These are phyloP conservation scores for Hansfordia pulvinata DNA, from an alignment of 2,329 filamentous ascomycete species.

Conservation along the genomic window DNA sequence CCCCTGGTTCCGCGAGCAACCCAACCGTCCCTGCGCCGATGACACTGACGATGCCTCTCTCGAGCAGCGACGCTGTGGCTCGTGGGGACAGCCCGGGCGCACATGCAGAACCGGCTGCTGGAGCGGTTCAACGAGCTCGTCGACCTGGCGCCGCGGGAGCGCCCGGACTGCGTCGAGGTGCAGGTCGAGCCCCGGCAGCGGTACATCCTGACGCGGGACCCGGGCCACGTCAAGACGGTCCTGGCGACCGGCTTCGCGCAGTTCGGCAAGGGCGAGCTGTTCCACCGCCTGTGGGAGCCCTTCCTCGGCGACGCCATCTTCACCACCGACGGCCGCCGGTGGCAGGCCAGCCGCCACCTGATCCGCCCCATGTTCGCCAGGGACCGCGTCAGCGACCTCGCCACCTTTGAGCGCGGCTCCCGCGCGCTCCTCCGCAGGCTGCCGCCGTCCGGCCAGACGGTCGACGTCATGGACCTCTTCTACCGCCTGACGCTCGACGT, in stretches of 20 bases:
- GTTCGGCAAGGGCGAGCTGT: constrained; percentile 30
- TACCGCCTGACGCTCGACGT: constrained; percentile 54
- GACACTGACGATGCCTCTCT: constrained; percentile 2
- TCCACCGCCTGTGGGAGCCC: constrained; percentile 27
- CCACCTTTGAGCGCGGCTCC: constrained; percentile 47
- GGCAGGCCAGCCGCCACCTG: constrained; percentile 38
- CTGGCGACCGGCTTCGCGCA: constrained; percentile 42
- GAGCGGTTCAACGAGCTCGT: constrained; percentile 18
- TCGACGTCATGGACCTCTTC: constrained; percentile 50
- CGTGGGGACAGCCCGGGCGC: constrained; percentile 11
- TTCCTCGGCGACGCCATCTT: constrained; percentile 45
- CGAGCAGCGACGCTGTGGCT: constrained; percentile 11
- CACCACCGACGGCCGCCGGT: constrained; percentile 33
- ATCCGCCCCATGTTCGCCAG: constrained; percentile 39
- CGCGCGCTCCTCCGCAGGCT: constrained; percentile 43
- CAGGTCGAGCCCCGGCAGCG: constrained; percentile 16
- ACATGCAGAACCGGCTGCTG: constrained; percentile 17
- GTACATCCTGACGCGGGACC: constrained; percentile 34
- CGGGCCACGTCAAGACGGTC: constrained; percentile 42
- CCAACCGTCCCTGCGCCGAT: neutral
- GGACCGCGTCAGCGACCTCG: constrained; percentile 32
- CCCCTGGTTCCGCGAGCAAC: neutral
- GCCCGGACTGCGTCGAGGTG: constrained; percentile 23
- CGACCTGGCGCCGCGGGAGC: constrained; percentile 12
- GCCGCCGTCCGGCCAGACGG: constrained; percentile 33